Evolutionary conservation across 1,284 basidiomycete genomes (phyloP), one percentile per base, ranked within the genome.

Genomic region (Moesziomyces sp.): DNA sequence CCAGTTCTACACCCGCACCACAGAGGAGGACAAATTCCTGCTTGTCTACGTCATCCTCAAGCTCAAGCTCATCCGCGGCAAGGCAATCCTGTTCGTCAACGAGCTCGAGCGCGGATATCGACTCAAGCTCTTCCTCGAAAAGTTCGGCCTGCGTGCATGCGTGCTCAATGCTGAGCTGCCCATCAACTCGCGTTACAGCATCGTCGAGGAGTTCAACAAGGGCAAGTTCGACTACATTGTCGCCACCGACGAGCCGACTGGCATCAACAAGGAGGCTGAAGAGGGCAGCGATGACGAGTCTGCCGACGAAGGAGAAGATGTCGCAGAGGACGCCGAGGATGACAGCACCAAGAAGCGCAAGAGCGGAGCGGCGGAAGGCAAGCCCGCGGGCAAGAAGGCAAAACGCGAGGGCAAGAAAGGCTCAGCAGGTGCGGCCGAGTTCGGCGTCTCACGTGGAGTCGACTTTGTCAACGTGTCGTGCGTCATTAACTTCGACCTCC

Each of bases 221-320:
- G 97, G 97, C 8, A 93, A 96, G 13, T 99, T 98, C 82, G 94
- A 99, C 83, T 98, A 98, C 83, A 95, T 99, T 67, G 97, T 99
- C 62, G 97, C 97, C 0, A 97, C 95, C 3, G 97, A 99, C 83
- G 97, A 98, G 85, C 89, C 67, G 11, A 70, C 54, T 8, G 65
- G 62, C 16, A 46, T 58, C 26, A 40, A 56, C 13, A 46, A 35
- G 23, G 52, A 61, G 16, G 81, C 84, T 18, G 57, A 38, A n/a
- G 55, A 50, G 14, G 57, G 23, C 5, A 47, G 35, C 2, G 44
- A 38, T 13, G 56, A 52, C 18, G 46, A 23, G 4, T 61, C 46
- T 2, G 45, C 14, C 9, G 35, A 70, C 61, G 52, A 34, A 16
- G 57, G 28, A 38, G 46, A 51, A 10, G 51, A 53, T 19, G 48